A percentile compares a stretch with the other conserved stretches of the same genome.
phyloP scores from a whole-genome alignment of 768 basidiomycete genomes.

The Lactifluus pinguis region DNA sequence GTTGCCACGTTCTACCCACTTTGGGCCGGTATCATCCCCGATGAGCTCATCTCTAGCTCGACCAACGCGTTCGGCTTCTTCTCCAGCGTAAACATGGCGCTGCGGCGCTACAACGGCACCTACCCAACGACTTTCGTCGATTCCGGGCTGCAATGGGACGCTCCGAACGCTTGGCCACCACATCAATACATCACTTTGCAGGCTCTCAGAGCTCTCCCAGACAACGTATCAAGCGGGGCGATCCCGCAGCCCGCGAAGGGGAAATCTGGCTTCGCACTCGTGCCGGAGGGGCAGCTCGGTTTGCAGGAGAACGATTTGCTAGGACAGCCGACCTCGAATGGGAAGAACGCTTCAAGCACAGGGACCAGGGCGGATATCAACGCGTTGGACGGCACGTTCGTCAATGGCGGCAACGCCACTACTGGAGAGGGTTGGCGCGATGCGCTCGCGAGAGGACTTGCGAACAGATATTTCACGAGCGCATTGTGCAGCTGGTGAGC shows the following conservation, averaged over 20 bases:
- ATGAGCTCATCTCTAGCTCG: slow-evolving; percentile 48
- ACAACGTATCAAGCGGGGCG: slow-evolving; percentile 52
- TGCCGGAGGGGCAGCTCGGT: slow-evolving; percentile 78
- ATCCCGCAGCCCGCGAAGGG: slow-evolving; percentile 43
- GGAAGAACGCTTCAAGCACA: slow-evolving; percentile 39
- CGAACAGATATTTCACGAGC: slow-evolving; percentile 78
- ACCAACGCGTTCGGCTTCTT: slow-evolving; percentile 65
- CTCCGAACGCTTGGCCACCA: slow-evolving; percentile 86
- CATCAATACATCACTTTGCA: slow-evolving; percentile 75
- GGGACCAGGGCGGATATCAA: slow-evolving; percentile 58
- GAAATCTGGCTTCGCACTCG: slow-evolving; percentile 53
- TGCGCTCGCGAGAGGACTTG: slow-evolving; percentile 59
- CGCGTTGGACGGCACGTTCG: slow-evolving; percentile 41
- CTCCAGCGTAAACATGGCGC: slow-evolving; percentile 62
- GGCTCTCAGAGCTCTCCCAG: slow-evolving; percentile 66
- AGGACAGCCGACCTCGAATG: slow-evolving; percentile 45
- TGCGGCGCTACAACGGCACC: slow-evolving; percentile 84
- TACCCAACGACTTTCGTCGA: slow-evolving; percentile 71
- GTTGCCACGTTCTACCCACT: slow-evolving; percentile 74
- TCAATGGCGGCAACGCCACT: slow-evolving; percentile 59
- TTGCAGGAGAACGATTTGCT: slow-evolving; percentile 63
- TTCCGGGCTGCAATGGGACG: slow-evolving; percentile 81
- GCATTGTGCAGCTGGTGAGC: slow-evolving; percentile 83
- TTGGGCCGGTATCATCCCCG: slow-evolving; percentile 81
- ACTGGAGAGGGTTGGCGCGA: slow-evolving; percentile 57